phyloP scores from a whole-genome alignment of 768 basidiomycete species.

The Suillus hirtellus region DNA sequence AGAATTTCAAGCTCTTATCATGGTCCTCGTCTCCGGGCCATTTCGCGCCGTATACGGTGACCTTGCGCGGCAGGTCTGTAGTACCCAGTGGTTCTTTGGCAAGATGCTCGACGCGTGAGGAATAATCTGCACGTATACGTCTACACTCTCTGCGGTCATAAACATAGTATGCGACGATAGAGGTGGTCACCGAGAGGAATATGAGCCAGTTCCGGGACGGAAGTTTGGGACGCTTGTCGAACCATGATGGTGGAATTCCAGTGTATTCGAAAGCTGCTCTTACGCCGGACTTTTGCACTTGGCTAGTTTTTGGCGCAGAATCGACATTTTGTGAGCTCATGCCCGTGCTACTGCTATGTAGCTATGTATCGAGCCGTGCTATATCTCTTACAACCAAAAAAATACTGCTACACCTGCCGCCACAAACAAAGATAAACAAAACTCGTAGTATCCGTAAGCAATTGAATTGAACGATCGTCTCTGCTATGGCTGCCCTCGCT shows the following conservation, averaged over 20 bases:
- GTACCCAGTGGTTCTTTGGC: slow-evolving; percentile 66
- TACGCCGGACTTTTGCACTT: slow-evolving; percentile 48
- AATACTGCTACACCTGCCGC: slow-evolving; percentile 23
- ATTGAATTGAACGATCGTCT: slow-evolving; percentile 22
- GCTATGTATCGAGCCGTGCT: slow-evolving; percentile 1
- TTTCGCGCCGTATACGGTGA: slow-evolving; percentile 84
- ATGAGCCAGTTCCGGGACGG: slow-evolving; percentile 95
- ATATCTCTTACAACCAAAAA: slow-evolving; percentile 24
- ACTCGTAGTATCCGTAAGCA: not conserved
- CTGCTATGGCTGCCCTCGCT: slow-evolving; percentile 67
- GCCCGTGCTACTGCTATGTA: not conserved
- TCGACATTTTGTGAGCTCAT: slow-evolving; percentile 13
- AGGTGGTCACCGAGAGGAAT: slow-evolving; percentile 77
- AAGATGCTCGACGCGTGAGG: slow-evolving; percentile 77
- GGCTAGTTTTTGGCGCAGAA: slow-evolving; percentile 1
- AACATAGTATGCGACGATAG: slow-evolving; percentile 69
- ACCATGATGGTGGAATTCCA: slow-evolving; percentile 72
- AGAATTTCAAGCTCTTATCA: slow-evolving; percentile 81
- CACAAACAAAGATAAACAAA: slow-evolving; percentile 24
- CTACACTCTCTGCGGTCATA: slow-evolving; percentile 88
- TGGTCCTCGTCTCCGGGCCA: slow-evolving; percentile 97
- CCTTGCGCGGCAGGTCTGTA: slow-evolving; percentile 70
- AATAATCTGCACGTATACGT: slow-evolving; percentile 72
- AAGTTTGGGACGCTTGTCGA: slow-evolving; percentile 80
- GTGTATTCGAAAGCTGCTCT: slow-evolving; percentile 66